phyloP scores from a whole-genome alignment of 306 rosid genomes.

The Ormosia emarginata region DNA sequence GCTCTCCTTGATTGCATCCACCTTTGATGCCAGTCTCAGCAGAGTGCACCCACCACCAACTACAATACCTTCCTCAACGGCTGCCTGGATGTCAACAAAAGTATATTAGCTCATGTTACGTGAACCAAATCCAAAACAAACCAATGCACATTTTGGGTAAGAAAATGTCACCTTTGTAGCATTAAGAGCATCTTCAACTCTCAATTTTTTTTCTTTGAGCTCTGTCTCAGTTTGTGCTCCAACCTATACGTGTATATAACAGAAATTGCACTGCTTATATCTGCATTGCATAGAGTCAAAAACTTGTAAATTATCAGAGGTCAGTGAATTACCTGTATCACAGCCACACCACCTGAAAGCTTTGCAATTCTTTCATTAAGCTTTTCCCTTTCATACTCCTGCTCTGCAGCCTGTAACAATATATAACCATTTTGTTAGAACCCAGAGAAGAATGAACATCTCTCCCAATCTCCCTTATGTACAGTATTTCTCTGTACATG shows the following conservation, averaged over 20 bases:
- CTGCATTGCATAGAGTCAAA: background rate
- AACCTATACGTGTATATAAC: conserved; percentile 44
- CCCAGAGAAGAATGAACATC: background rate
- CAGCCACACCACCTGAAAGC: conserved; percentile 97
- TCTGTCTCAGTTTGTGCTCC: conserved; percentile 99
- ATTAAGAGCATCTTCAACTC: conserved; percentile 98
- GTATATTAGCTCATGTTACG: background rate
- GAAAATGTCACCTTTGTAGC: conserved; percentile 73
- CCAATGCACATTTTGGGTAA: background rate
- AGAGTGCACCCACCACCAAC: conserved; percentile 98
- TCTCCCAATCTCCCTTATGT: background rate
- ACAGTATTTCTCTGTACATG: background rate
- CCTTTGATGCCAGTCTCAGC: conserved; percentile 94
- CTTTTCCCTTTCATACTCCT: conserved; percentile 89
- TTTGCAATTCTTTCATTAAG: conserved; percentile 92
- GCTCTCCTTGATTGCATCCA: conserved; percentile 73
- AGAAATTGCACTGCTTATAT: background rate
- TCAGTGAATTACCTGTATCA: conserved; percentile 69
- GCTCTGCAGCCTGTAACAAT: conserved; percentile 73
- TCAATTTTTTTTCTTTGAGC: conserved; percentile 91
- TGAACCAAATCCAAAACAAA: background rate
- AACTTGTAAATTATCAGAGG: background rate
- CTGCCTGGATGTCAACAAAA: conserved; percentile 56
- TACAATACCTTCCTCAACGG: conserved; percentile 98
- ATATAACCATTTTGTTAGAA: background rate